Evolutionary conservation across 352 stramenopile genomes (phyloP), one percentile per base, ranked within the genome.

Genomic region (Phytopythium cucurbitacearum): DNA sequence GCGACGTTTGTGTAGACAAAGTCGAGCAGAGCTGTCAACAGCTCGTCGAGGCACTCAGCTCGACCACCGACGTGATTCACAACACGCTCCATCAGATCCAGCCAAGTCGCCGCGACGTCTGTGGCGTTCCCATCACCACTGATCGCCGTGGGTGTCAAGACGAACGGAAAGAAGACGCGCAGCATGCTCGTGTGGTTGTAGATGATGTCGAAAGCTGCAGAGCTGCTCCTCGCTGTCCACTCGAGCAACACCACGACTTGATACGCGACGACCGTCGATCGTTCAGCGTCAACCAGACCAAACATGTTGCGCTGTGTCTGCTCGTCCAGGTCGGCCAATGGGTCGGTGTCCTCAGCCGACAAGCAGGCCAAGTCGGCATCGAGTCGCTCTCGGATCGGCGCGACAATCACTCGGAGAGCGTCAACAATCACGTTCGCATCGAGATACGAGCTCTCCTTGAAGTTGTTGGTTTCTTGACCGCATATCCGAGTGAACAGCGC

Each of bases 1-100:
- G 59, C 60, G 3, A 73, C 69, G 38, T 81, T 67, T 10, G 38
- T 54, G 40, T 85, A 89, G 0, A 85, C 38, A 41, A 72, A 73
- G 6, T 57, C 55, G 7, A 85, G 53, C 13, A 81, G 21, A 12
- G 73, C 66, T 2, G 51, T 49, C 8, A 89, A 53, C 13, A 79
- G 39, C 5, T 73, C 68, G 9, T 70, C 67, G 13, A 85, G 40
- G 4, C 60, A 21, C 11, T 54, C 48, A 5, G 48, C 45, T 8
- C 38, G 48, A 12, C 48, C 48, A 0, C 6, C 1, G 21, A 15
- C 4, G 6, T 54, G 39, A 8, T 46, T 54, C 3, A 54, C 38
- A 4, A 54, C n/a, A 2, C n/a, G 11, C 3, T 54, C 48, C 1
- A 54, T 4, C 5, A 46, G 4, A 38, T 4, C 33, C 5, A 54